phyloP scores from a whole-genome alignment of 2,329 filamentous ascomycete genomes.

The Westerdykella ornata region DNA sequence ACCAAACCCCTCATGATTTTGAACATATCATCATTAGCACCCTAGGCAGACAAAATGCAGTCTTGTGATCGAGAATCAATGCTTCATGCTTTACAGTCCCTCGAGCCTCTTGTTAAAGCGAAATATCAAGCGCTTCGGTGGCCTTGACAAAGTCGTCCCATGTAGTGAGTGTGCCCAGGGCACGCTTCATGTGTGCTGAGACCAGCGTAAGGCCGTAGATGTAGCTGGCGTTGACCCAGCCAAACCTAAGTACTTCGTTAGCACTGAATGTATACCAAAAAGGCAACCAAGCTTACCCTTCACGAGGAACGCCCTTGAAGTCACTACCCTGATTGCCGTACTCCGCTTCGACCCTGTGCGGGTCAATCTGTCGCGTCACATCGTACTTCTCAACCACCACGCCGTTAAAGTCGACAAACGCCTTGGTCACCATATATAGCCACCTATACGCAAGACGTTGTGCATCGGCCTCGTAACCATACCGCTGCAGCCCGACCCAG shows the following conservation, averaged over 20 bases:
- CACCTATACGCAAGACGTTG: slow-evolving; percentile 90
- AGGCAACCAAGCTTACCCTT: slow-evolving; percentile 63
- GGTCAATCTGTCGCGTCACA: slow-evolving; percentile 81
- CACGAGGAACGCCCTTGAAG: slow-evolving; percentile 90
- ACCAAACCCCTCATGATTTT: too few relatives aligned
- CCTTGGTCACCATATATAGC: slow-evolving; percentile 97
- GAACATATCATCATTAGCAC: too few relatives aligned
- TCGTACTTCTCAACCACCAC: slow-evolving; percentile 99
- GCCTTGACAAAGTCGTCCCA: slow-evolving; percentile 78
- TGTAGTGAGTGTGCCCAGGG: slow-evolving; percentile 78
- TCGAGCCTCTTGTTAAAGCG: not conserved
- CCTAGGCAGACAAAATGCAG: too few relatives aligned
- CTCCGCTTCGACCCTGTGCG: slow-evolving; percentile 90
- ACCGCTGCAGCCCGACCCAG: slow-evolving; percentile 86
- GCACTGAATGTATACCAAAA: slow-evolving; percentile 6
- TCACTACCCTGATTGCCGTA: slow-evolving; percentile 95
- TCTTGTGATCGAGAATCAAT: too few relatives aligned
- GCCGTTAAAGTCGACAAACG: slow-evolving; percentile 96
- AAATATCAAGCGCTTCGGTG: slow-evolving; percentile 31
- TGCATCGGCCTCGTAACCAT: slow-evolving; percentile 85
- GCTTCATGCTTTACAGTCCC: too few relatives aligned
- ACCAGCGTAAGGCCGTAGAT: slow-evolving; percentile 87
- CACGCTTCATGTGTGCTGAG: slow-evolving; percentile 80
- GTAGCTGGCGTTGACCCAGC: slow-evolving; percentile 98
- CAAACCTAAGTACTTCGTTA: slow-evolving; percentile 60